Conservation (phyloP, 306 rosid species). For the Cucurbita ficifolia region DNA sequence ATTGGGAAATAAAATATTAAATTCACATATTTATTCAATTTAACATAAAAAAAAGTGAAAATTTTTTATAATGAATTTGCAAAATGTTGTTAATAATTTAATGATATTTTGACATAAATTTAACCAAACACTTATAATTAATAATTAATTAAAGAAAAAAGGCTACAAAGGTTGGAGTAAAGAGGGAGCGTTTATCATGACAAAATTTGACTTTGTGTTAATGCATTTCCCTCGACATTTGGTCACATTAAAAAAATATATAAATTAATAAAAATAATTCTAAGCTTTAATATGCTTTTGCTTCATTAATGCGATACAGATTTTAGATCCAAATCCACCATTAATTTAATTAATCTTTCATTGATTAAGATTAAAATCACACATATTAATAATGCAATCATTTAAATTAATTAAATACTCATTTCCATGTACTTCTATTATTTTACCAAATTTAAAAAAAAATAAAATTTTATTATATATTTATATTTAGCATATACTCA, state of each 20-base stretch:
- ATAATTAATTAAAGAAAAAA: not conserved
- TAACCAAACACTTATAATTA: not conserved
- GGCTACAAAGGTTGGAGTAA: not conserved
- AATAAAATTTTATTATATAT: too few species aligned
- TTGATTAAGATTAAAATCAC: not conserved
- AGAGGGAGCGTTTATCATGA: not conserved
- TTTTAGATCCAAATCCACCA: not conserved
- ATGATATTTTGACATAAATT: not conserved
- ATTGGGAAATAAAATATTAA: too few species aligned
- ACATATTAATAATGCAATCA: not conserved
- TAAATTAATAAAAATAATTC: not conserved
- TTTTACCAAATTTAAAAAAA: too few species aligned
- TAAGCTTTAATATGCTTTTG: not conserved
- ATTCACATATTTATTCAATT: too few species aligned
- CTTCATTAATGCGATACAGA: not conserved
- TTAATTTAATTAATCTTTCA: not conserved
- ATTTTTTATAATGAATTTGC: too few species aligned
- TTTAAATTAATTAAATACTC: not conserved
- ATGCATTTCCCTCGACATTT: not conserved
- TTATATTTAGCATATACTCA: too few species aligned
- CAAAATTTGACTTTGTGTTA: conserved; percentile 1
- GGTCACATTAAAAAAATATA: not conserved
- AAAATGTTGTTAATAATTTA: too few species aligned
- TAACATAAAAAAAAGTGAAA: too few species aligned
- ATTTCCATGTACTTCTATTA: not conserved